Evolutionary conservation across 495 filamentous ascomycete species (phyloP).

Genomic region (Penicillium bovifimosum): DNA sequence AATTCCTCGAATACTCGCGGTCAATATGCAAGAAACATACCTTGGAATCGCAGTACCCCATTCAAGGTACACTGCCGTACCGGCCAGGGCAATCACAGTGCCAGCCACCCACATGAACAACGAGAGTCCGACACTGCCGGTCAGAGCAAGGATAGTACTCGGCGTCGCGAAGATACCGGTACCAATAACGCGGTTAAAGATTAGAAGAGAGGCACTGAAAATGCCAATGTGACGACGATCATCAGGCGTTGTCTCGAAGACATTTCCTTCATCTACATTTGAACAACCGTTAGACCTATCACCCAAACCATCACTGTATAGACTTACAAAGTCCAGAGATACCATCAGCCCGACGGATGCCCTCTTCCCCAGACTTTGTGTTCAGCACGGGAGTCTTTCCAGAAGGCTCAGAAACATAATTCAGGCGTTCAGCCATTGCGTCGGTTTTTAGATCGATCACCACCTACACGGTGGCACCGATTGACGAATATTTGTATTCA

Average conservation of each 20-base stretch:
- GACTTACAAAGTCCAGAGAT: conserved; percentile 35
- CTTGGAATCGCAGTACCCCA: conserved; percentile 49
- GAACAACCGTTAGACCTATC: not conserved
- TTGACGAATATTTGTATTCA: not conserved
- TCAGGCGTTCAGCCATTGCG: conserved; percentile 4
- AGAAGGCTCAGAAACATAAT: conserved; percentile 6
- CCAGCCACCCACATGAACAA: conserved; percentile 51
- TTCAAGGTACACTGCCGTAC: conserved; percentile 50
- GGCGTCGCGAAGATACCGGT: conserved; percentile 64
- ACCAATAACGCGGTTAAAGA: conserved; percentile 61
- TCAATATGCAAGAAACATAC: conserved; percentile 17
- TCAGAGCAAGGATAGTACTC: conserved; percentile 47
- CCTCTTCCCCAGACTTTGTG: conserved; percentile 20
- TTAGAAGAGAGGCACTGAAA: conserved; percentile 56
- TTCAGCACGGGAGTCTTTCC: conserved; percentile 17
- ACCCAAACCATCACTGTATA: not conserved
- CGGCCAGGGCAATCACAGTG: conserved; percentile 43
- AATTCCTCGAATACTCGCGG: not conserved
- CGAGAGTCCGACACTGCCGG: conserved; percentile 48
- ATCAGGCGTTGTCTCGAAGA: conserved; percentile 57
- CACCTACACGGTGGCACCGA: not conserved
- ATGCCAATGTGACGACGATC: conserved; percentile 58
- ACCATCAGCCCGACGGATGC: conserved; percentile 27
- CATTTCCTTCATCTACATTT: conserved; percentile 41
- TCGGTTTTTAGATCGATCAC: not conserved